Percentiles rank a stretch among this genome's conserved stretches.
phyloP scores from a whole-genome alignment of 495 filamentous ascomycete genomes.

The Xylaria acuta region DNA sequence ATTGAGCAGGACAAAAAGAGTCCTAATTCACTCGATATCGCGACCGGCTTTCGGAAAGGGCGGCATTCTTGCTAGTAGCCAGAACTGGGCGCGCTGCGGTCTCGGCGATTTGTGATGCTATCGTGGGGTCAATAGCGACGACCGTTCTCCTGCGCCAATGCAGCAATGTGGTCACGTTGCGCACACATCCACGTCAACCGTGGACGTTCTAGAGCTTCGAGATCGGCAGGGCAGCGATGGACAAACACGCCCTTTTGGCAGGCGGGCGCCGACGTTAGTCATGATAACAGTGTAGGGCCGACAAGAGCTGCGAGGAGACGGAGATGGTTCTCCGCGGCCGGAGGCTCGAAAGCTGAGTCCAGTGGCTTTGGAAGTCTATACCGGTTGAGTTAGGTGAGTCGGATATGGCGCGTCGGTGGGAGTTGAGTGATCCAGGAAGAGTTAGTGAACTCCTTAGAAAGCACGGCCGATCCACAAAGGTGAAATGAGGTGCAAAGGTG shows the following conservation, averaged over 20 bases:
- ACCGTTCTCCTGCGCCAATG: neutral
- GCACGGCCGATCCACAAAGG: neutral
- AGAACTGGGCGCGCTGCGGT: neutral
- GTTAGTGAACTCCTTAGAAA: neutral
- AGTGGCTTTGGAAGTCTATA: neutral
- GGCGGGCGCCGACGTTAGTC: neutral
- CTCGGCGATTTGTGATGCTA: neutral
- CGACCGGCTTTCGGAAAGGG: neutral
- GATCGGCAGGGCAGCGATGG: neutral
- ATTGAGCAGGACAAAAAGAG: neutral
- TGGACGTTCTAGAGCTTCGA: neutral
- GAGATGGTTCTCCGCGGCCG: neutral
- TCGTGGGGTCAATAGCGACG: neutral
- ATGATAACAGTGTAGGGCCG: neutral
- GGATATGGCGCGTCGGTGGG: neutral
- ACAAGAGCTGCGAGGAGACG: neutral
- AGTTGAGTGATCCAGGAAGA: neutral
- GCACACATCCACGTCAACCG: neutral
- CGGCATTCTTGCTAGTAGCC: neutral
- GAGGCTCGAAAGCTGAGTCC: neutral
- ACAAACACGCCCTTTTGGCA: neutral
- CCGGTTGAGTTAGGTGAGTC: neutral
- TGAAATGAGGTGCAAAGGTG: neutral
- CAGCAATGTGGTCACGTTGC: conserved; percentile 4
- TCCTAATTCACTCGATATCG: neutral